Percentiles rank a stretch among this genome's conserved stretches.
These are phyloP conservation scores for Pseudogymnoascus sp. DNA, from an alignment of 2,329 filamentous ascomycete genomes.

Conservation along the genomic window DNA sequence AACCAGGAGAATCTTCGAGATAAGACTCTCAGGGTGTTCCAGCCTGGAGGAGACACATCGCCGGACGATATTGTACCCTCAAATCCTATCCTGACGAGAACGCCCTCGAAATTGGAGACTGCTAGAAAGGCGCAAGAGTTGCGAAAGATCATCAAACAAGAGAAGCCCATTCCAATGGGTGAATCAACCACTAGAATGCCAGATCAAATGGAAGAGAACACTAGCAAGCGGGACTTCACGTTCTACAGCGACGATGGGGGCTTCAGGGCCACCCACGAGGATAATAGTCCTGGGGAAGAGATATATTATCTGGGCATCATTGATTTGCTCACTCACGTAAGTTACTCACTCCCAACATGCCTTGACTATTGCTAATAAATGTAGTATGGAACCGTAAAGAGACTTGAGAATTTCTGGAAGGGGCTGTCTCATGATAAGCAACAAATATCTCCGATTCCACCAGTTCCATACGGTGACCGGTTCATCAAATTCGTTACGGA, in stretches of 20 bases:
- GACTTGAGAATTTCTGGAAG: constrained; percentile 95
- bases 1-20: constrained; percentile 89
- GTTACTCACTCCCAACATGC: constrained; percentile 30
- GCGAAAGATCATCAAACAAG: constrained; percentile 82
- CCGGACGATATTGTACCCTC: constrained; percentile 43
- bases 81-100: constrained; percentile 64
- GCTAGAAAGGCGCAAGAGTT: constrained; percentile 85
- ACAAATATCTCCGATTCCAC: constrained; percentile 87
- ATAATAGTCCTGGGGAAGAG: constrained; percentile 75
- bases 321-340: constrained; percentile 92
- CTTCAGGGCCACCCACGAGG: constrained; percentile 84
- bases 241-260: constrained; percentile 95
- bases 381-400: constrained; percentile 89
- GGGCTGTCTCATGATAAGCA: constrained; percentile 73
- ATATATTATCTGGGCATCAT: constrained; percentile 98
- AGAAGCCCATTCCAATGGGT: constrained; percentile 88
- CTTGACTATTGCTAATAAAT: constrained; percentile 12
- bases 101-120: constrained; percentile 87
- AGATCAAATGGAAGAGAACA: constrained; percentile 70
- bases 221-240: constrained; percentile 61
- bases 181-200: constrained; percentile 80
- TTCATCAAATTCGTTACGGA: constrained; percentile 89
- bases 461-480: constrained; percentile 83
- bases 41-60: constrained; percentile 63
- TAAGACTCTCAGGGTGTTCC: constrained; percentile 90